phyloP scores from a whole-genome alignment of 352 stramenopile species.

The Pythium pyrilobum region DNA sequence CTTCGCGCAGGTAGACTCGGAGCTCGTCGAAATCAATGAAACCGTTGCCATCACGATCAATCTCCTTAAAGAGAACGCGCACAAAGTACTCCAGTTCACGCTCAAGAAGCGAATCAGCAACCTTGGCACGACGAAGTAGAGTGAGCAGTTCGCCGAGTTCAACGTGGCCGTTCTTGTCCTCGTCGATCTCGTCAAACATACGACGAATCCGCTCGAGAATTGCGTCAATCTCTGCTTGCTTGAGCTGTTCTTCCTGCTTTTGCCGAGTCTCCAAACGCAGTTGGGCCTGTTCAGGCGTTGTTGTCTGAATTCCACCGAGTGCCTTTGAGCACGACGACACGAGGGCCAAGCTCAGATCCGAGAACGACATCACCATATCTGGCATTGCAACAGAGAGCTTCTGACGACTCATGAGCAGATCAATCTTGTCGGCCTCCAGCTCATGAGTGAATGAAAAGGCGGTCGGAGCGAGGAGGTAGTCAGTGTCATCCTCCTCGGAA shows the following conservation, averaged over 20 bases:
- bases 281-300: slow-evolving; percentile 29
- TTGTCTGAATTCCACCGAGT: slow-evolving; percentile 26
- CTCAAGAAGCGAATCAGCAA: slow-evolving; percentile 27
- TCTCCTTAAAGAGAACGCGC: slow-evolving; percentile 44
- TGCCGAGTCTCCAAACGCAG: slow-evolving; percentile 22
- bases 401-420: slow-evolving; percentile 12
- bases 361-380: slow-evolving; percentile 32
- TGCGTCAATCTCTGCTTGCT: slow-evolving; percentile 22
- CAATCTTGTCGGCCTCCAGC: slow-evolving; percentile 11
- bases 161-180: slow-evolving; percentile 31
- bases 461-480: slow-evolving; percentile 17
- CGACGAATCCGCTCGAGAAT: slow-evolving; percentile 26
- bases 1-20: slow-evolving; percentile 37
- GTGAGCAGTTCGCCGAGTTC: slow-evolving; percentile 28
- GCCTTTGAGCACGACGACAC: slow-evolving; percentile 26
- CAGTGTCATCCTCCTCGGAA: slow-evolving; percentile 16
- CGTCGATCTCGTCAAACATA: slow-evolving; percentile 38
- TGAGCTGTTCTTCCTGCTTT: slow-evolving; percentile 19
- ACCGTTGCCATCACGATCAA: slow-evolving; percentile 81
- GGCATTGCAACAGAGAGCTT: slow-evolving; percentile 23
- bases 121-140: slow-evolving; percentile 25
- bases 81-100: slow-evolving; percentile 30
- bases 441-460: slow-evolving; percentile 19
- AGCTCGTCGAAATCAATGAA: slow-evolving; percentile 93
- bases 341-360: slow-evolving; percentile 32